Evolutionary conservation across 1,139 yeast genomes (phyloP), one percentile per base, ranked within the genome.

Genomic region (Trichomonascaceae sp.): DNA sequence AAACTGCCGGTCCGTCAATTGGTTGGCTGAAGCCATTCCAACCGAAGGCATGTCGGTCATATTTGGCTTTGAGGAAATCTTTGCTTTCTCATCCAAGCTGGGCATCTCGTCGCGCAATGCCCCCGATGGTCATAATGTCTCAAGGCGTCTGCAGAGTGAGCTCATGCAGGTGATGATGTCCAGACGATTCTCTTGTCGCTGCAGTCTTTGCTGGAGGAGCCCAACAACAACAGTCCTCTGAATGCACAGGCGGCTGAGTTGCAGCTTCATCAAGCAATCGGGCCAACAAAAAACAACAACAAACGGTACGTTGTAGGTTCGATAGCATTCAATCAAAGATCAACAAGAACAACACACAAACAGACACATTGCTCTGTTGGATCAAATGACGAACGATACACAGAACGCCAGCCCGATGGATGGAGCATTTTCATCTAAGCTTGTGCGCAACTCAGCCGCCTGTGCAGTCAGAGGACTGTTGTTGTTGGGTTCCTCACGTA

Each of bases 151-250:
- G 15, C 72, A 67, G 42, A 63, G 58, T 37, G 74, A 67, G 48
- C 53, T 68, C 35, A 64, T 67, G 59, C 72, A 67, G 47, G 52
- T 67, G 27, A 66, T 67, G 67, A 65, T 65, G 67, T 57, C 67
- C 74, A 73, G 42, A 71, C 76, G 16, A 70, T 74, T 33, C 53
- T 74, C 39, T 57, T 74, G 34, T 69, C 76, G 3, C 57, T 74
- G 41, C 78, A 75, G 48, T 67, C 76, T 3, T 52, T 74, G 42
- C 60, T 74, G 34, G 71, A 65, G 13, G 74, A 68, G 46, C 74
- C 75, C 26, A 69, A 70, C 48, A 67, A 66, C 48, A 59, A 56
- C 28, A 64, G 71, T 11, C 75, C 75, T 3, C 50, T 70, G 34
- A 69, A 70, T 42, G 69, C 65, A 9, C 67, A 64, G 51, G 67